These are phyloP conservation scores for Nigrospora osmanthi DNA, from an alignment of 2,329 filamentous ascomycete genomes.

Conservation along the genomic window DNA sequence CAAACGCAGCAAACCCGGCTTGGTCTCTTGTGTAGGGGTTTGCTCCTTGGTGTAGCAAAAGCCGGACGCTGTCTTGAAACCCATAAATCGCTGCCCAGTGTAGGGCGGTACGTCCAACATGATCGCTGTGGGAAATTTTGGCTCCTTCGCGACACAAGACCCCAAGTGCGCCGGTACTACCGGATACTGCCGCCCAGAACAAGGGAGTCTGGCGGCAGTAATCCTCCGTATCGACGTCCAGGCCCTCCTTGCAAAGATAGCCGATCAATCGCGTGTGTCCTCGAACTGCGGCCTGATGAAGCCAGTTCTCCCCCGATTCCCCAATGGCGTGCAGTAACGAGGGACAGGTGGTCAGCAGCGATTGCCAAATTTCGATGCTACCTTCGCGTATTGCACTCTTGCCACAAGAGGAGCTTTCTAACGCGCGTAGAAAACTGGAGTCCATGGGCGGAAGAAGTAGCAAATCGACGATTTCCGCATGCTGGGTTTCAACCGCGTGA, in stretches of 20 bases:
- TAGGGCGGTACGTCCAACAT: background rate
- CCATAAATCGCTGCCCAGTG: background rate
- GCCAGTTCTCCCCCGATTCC: background rate
- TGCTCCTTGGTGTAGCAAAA: background rate
- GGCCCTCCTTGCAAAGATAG: background rate
- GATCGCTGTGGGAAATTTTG: background rate
- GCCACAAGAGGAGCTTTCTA: background rate
- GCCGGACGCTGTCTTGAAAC: background rate
- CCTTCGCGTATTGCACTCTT: background rate
- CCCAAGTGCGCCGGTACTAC: background rate
- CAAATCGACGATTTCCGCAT: background rate
- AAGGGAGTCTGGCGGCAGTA: background rate
- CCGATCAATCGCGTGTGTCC: background rate
- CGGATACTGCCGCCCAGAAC: background rate
- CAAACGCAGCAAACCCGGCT: background rate
- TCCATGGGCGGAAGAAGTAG: background rate
- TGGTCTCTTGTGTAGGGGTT: background rate
- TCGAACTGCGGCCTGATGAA: background rate
- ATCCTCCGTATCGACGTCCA: background rate
- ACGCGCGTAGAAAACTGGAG: background rate
- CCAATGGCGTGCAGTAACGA: background rate
- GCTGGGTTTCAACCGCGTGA: background rate
- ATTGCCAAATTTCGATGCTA: background rate
- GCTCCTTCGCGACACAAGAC: background rate
- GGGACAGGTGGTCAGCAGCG: background rate